phyloP scores from a whole-genome alignment of 768 basidiomycete species.

The Cyclocybe cylindracea region DNA sequence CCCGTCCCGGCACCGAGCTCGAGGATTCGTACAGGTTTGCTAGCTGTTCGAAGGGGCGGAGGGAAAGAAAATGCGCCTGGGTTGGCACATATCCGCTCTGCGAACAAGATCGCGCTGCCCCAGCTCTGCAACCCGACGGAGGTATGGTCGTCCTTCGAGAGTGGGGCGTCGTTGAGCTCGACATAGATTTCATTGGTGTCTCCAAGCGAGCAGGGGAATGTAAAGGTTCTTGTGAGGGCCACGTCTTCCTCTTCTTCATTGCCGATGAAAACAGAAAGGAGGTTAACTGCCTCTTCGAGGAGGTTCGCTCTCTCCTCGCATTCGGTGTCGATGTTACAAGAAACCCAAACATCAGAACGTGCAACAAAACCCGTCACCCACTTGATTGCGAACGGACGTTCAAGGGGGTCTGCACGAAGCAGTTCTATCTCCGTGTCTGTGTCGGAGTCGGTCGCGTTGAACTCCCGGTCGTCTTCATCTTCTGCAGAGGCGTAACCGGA shows the following conservation, averaged over 20 bases:
- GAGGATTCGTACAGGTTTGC: conserved; percentile 46
- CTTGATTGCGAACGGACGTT: conserved; percentile 65
- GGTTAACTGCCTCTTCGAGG: conserved; percentile 57
- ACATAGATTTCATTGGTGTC: conserved; percentile 34
- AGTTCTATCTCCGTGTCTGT: conserved; percentile 37
- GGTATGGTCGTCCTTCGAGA: conserved; percentile 68
- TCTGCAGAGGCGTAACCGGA: conserved; percentile 81
- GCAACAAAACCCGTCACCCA: conserved; percentile 76
- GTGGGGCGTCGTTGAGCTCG: conserved; percentile 70
- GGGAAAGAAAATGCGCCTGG: conserved; percentile 29
- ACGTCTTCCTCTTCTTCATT: conserved; percentile 41
- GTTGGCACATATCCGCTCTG: conserved; percentile 60
- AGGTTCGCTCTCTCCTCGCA: conserved; percentile 38
- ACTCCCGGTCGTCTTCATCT: conserved; percentile 50
- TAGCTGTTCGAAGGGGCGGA: not conserved
- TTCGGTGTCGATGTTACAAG: conserved; percentile 31
- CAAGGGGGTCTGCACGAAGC: conserved; percentile 63
- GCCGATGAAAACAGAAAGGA: conserved; percentile 55
- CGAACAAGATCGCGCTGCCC: conserved; percentile 76
- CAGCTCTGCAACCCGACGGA: conserved; percentile 85
- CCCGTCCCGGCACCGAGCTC: conserved; percentile 90
- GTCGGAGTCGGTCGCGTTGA: conserved; percentile 20
- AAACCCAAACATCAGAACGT: conserved; percentile 56
- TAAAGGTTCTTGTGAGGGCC: conserved; percentile 53
- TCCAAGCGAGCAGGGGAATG: conserved; percentile 34